These are phyloP conservation scores for Zygoascus tannicola DNA, from an alignment of 805 yeast genomes.

Conservation along the genomic window DNA sequence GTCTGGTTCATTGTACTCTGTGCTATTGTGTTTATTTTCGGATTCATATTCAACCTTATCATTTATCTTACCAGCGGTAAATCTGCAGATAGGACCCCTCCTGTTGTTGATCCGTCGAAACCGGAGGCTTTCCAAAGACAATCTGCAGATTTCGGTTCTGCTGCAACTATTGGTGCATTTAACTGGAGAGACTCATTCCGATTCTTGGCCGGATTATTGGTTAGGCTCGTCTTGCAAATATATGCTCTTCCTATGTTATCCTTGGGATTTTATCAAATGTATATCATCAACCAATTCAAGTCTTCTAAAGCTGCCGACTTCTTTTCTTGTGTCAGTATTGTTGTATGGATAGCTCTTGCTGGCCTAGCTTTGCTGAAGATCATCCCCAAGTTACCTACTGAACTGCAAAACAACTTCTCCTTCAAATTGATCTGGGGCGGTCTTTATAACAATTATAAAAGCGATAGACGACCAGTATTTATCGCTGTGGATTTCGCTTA, in stretches of 20 bases:
- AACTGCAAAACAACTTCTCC: slow-evolving; percentile 21
- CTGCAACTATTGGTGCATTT: not conserved
- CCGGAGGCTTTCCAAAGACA: not conserved
- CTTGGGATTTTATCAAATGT: slow-evolving; percentile 23
- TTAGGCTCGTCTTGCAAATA: slow-evolving; percentile 20
- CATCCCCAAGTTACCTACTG: too few species aligned
- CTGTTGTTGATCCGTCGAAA: not conserved
- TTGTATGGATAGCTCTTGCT: slow-evolving; percentile 20
- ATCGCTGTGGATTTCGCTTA: slow-evolving; percentile 14
- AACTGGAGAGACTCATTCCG: slow-evolving; percentile 13
- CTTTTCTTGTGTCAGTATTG: slow-evolving; percentile 21
- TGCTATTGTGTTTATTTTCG: slow-evolving; percentile 4
- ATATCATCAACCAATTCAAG: slow-evolving; percentile 13
- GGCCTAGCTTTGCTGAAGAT: slow-evolving; percentile 13
- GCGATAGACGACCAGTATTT: slow-evolving; percentile 9
- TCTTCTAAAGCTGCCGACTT: slow-evolving; percentile 20
- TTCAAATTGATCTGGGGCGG: slow-evolving; percentile 25
- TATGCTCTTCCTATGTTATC: slow-evolving; percentile 26
- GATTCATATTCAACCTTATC: slow-evolving; percentile 9
- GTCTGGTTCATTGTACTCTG: slow-evolving; percentile 24
- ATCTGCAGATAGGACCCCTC: not conserved
- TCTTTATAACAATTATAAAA: slow-evolving; percentile 23
- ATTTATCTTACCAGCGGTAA: not conserved
- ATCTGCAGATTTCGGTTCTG: not conserved
- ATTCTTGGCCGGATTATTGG: slow-evolving; percentile 21